Evolutionary conservation across 257 asterid genomes (phyloP), one percentile per base, ranked within the genome.

Genomic region (Solanum chilense): DNA sequence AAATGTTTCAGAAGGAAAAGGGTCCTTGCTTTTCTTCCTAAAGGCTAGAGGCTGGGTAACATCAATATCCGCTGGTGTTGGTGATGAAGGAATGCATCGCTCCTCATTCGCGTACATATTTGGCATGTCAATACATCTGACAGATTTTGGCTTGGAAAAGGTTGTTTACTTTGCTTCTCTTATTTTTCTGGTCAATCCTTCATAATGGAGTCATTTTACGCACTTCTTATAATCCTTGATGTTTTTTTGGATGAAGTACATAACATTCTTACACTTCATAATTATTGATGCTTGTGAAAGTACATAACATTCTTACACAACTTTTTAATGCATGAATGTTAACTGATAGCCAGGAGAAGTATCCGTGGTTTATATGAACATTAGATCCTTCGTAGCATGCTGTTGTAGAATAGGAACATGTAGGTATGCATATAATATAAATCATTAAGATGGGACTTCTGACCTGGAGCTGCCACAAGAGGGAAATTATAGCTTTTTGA

Each of bases 11-110:
- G 99, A 97, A 98, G 99, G 99, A 90, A 93, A 93, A 90, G 99
- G 99, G 86, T 94, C 99, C 86, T 91, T 97, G 93, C 99, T 71
- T 91, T 96, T 88, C 90, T 93, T 90, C 93, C 93, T 97, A 87
- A 97, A 97, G 90, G 93, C 94, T 88, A 92, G 85, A 93, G 99
- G 99, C 87, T 95, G 94, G 98, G 93, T 87, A 83, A 94, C 98
- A 86, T 94, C 96, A 39, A 92, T 97, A 87, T 94, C 98, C 89
- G 99, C 99, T 90, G 99, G 99, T 88, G 98, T 97, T 88, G 93
- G 95, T 85, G 98, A 97, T 87, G 99, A 97, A 84, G 99, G 99
- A 86, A 91, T 97, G 97, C 88, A 89, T 80, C 95, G 97, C 56
- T 94, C 99, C 68, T 90, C 98, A 84, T 83, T 95, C 66, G 98